A percentile compares a stretch with the other conserved stretches of the same genome.
phyloP scores from a whole-genome alignment of 768 basidiomycete genomes.

The Phanerodontia chrysosporium region DNA sequence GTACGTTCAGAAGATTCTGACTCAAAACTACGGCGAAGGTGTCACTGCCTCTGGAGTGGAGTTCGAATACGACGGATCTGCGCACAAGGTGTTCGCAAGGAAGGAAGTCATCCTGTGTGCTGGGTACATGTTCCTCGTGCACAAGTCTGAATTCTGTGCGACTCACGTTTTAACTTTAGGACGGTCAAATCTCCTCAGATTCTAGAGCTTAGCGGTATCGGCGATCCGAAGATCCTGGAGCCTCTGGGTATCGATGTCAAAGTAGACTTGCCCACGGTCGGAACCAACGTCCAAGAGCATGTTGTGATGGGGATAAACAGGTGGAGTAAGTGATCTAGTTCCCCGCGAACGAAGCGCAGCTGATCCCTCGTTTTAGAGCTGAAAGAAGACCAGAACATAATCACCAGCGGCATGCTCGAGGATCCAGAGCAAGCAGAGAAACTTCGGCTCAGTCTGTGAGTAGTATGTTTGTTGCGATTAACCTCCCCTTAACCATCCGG shows the following conservation, averaged over 20 bases:
- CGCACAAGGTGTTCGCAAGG: background rate
- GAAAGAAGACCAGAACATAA: background rate
- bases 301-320: background rate
- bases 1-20: background rate
- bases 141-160: background rate
- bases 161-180: background rate
- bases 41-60: slow-evolving; percentile 3
- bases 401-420: slow-evolving; percentile 10
- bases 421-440: slow-evolving; percentile 25
- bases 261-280: slow-evolving; percentile 73
- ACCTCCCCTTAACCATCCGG: background rate
- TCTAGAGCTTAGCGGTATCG: slow-evolving; percentile 55
- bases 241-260: slow-evolving; percentile 42
- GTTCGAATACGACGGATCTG: slow-evolving; percentile 3
- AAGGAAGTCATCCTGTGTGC: background rate
- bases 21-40: background rate
- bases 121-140: background rate
- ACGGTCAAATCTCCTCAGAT: slow-evolving; percentile 7
- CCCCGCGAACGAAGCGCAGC: background rate
- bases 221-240: slow-evolving; percentile 43
- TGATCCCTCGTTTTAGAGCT: background rate
- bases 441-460: slow-evolving; percentile 30
- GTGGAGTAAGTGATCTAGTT: background rate
- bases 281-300: slow-evolving; percentile 43
- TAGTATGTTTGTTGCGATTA: background rate